Percentiles rank a stretch among this genome's conserved stretches.
phyloP scores from a whole-genome alignment of 2,329 filamentous ascomycete genomes.

The Didymosphaeria variabile region DNA sequence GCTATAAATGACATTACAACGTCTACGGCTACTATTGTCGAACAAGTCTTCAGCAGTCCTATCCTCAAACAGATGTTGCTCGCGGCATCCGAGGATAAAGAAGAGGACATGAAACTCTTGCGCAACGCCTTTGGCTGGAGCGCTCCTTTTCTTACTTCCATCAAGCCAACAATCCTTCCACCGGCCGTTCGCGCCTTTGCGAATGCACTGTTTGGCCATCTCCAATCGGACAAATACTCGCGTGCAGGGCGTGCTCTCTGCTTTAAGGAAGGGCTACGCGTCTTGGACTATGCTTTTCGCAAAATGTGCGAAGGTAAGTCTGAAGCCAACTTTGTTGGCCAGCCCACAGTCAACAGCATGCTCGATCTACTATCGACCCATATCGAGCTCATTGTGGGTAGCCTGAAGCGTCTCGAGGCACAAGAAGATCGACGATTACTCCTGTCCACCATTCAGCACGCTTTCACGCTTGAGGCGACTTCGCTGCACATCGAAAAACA shows the following conservation, averaged over 20 bases:
- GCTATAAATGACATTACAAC: slow-evolving; percentile 83
- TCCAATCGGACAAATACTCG: slow-evolving; percentile 65
- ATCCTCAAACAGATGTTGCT: slow-evolving; percentile 69
- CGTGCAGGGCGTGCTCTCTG: slow-evolving; percentile 68
- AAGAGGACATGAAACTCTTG: slow-evolving; percentile 67
- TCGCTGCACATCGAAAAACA: slow-evolving; percentile 74
- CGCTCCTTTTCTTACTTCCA: slow-evolving; percentile 76
- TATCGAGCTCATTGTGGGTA: slow-evolving; percentile 51
- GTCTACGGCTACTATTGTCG: slow-evolving; percentile 80
- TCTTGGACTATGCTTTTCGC: slow-evolving; percentile 46
- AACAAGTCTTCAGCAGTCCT: slow-evolving; percentile 80
- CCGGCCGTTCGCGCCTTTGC: slow-evolving; percentile 83
- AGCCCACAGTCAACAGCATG: slow-evolving; percentile 61
- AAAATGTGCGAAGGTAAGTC: slow-evolving; percentile 45
- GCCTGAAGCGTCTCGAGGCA: slow-evolving; percentile 40
- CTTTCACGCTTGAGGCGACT: slow-evolving; percentile 75
- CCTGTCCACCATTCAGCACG: slow-evolving; percentile 71
- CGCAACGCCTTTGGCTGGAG: slow-evolving; percentile 79
- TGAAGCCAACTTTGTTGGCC: slow-evolving; percentile 48
- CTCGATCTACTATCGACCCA: slow-evolving; percentile 72
- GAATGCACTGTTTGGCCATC: slow-evolving; percentile 74
- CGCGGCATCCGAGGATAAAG: slow-evolving; percentile 50
- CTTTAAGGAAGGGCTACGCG: slow-evolving; percentile 65
- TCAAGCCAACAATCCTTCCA: slow-evolving; percentile 77
- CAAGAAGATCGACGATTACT: slow-evolving; percentile 57